Base-by-base conservation (phyloP, 768 basidiomycete species). In the Termitomyces sp. region DNA sequence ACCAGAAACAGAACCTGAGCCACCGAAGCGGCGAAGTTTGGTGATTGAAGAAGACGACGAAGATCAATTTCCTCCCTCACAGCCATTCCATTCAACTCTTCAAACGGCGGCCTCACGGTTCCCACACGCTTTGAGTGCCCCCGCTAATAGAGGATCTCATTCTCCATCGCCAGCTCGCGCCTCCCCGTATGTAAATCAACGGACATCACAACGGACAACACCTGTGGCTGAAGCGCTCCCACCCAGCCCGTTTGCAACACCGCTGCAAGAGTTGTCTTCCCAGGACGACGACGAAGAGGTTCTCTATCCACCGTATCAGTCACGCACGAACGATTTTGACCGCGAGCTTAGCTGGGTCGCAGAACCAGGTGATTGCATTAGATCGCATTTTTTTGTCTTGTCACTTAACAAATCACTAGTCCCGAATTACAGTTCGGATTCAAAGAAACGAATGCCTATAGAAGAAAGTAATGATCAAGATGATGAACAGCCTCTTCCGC, bases 341-440 rank as follows among this genome's bases (percentile, higher is more conserved):
- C 78, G 86, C 62, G 81, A 85, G 63, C 83, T 85, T 45, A 93
- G 90, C 65, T 93, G 90, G 90, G 76, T 89, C 37, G 89, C 87
- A 42, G 83, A 85, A 47, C 86, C 81, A 68, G 85, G 90, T 89
- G 64, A 64, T 83, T 74, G 43, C 42, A 43, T 20, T n/a, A 27
- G 9, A 42, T n/a, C 47, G 12, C 53, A 36, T 52, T 59, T 45
- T 34, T 24, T 60, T n/a, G 45, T 20, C 22, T 54, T 53, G 32
- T 44, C n/a, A n/a, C 27, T 37, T 32, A 44, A 26, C 32, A 27
- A 22, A 24, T 36, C 5, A 49, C 53, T 57, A 39, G 34, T 53
- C 47, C 64, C 61, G 32, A 63, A 33, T 20, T 24, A 57, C 59
- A 47, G 27, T 30, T 32, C 60, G 85, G 85, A 85, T 24, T 82